Percentiles rank a stretch among this genome's conserved stretches.
Evolutionary conservation across 768 basidiomycete genomes (phyloP).

Genomic region (Russula earlei): DNA sequence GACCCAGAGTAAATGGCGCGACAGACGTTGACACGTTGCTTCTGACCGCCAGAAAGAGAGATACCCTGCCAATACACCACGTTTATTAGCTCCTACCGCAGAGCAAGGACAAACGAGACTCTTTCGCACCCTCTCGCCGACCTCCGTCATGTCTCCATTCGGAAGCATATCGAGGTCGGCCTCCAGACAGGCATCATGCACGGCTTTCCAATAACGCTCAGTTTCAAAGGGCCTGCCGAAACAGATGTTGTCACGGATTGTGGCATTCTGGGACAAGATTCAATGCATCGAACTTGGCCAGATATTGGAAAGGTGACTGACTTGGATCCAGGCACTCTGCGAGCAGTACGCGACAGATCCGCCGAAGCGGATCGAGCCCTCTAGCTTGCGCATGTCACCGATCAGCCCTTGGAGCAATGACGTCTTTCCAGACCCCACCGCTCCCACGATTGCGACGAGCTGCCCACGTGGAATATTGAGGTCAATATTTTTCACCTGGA

Average conservation of each 20-base stretch:
- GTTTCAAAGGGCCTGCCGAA: constrained; percentile 81
- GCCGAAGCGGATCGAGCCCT: constrained; percentile 61
- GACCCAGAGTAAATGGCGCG: constrained; percentile 80
- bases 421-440: constrained; percentile 66
- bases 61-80: constrained; percentile 45
- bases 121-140: constrained; percentile 52
- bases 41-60: constrained; percentile 75
- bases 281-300: background rate
- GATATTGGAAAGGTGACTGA: constrained; percentile 18
- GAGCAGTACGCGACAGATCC: constrained; percentile 75
- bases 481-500: constrained; percentile 56
- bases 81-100: background rate
- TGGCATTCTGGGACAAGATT: constrained; percentile 47
- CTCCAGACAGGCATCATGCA: constrained; percentile 69
- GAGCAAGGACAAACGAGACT: background rate
- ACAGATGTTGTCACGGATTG: constrained; percentile 81
- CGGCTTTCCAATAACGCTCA: constrained; percentile 71
- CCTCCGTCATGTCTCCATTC: constrained; percentile 74
- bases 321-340: constrained; percentile 89
- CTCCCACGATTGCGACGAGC: constrained; percentile 73
- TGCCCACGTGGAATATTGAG: constrained; percentile 66
- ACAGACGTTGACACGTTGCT: constrained; percentile 77
- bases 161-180: constrained; percentile 71
- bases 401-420: constrained; percentile 66
- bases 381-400: constrained; percentile 72